These are phyloP conservation scores for Monosporascus sp. DNA, from an alignment of 2,329 filamentous ascomycete genomes.

Conservation along the genomic window DNA sequence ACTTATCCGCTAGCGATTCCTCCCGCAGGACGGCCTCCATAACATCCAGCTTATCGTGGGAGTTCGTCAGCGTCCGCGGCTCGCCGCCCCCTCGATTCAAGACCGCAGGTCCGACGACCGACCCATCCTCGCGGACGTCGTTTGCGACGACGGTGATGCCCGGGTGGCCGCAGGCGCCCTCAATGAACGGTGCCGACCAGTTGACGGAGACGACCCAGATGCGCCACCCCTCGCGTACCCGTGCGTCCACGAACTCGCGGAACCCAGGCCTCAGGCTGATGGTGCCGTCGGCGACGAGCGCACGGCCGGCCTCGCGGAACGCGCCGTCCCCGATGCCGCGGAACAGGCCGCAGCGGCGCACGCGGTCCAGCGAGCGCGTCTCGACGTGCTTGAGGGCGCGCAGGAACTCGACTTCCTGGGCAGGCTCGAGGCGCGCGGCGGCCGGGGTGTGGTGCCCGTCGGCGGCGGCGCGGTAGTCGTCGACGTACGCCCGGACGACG, in stretches of 20 bases:
- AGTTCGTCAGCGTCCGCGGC: constrained; percentile 31
- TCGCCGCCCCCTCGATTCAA: constrained; percentile 19
- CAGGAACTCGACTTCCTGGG: constrained; percentile 39
- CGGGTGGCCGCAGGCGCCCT: constrained; percentile 33
- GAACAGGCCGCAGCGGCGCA: constrained; percentile 42
- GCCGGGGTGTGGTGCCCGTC: constrained; percentile 28
- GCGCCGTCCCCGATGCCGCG: constrained; percentile 27
- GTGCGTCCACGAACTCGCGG: constrained; percentile 20
- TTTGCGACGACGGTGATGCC: constrained; percentile 39
- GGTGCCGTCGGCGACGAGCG: constrained; percentile 27
- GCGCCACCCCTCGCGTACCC: constrained; percentile 26
- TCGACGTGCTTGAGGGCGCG: constrained; percentile 40
- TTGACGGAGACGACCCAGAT: constrained; percentile 46
- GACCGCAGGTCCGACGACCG: constrained; percentile 35
- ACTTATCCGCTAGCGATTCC: constrained; percentile 11
- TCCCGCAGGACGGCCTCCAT: constrained; percentile 27
- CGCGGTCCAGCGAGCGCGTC: constrained; percentile 37
- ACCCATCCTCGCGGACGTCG: constrained; percentile 32
- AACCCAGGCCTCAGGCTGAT: constrained; percentile 38
- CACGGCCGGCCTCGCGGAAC: constrained; percentile 33
- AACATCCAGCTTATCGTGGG: constrained; percentile 41
- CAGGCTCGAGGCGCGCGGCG: constrained; percentile 27
- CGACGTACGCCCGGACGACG: constrained; percentile 41
- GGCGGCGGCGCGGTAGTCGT: constrained; percentile 35
- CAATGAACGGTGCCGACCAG: constrained; percentile 44